A percentile compares a stretch with the other conserved stretches of the same genome.
Evolutionary conservation across 2,329 filamentous ascomycete species (phyloP).

Genomic region (Pleomassaria siparia): DNA sequence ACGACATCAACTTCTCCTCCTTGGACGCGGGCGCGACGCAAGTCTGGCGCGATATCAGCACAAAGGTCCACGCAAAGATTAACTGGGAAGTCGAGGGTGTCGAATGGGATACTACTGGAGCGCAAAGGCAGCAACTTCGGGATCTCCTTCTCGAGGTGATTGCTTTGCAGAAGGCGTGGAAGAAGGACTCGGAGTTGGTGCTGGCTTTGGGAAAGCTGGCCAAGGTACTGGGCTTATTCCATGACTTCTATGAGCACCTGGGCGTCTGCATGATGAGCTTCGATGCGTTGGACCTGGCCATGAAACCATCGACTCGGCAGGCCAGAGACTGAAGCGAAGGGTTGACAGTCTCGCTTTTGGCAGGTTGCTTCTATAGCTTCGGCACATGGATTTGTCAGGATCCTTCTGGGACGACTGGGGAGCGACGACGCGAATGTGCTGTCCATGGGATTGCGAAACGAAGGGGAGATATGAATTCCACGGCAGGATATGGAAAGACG

Average conservation of each 20-base stretch:
- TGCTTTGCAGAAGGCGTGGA: background rate
- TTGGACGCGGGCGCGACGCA: background rate
- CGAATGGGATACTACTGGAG: slow-evolving; percentile 1
- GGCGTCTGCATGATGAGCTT: background rate
- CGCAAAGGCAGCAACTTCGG: background rate
- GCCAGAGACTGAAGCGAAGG: background rate
- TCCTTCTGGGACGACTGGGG: no score
- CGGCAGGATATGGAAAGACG: no score
- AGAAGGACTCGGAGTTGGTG: background rate
- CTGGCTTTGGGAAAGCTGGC: background rate
- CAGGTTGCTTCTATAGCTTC: no score
- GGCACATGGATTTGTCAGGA: no score
- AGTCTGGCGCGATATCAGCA: background rate
- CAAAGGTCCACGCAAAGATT: background rate
- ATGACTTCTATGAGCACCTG: slow-evolving; percentile 3
- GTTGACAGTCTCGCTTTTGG: no score
- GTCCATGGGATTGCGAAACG: no score
- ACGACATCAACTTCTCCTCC: background rate
- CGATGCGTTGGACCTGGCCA: background rate
- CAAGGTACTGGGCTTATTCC: background rate
- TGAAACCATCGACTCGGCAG: background rate
- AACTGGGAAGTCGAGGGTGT: background rate
- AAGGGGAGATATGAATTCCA: no score
- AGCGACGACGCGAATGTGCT: no score
- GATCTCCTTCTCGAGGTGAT: background rate